phyloP scores from a whole-genome alignment of 805 yeast genomes.

The Metschnikowia reukaufii region DNA sequence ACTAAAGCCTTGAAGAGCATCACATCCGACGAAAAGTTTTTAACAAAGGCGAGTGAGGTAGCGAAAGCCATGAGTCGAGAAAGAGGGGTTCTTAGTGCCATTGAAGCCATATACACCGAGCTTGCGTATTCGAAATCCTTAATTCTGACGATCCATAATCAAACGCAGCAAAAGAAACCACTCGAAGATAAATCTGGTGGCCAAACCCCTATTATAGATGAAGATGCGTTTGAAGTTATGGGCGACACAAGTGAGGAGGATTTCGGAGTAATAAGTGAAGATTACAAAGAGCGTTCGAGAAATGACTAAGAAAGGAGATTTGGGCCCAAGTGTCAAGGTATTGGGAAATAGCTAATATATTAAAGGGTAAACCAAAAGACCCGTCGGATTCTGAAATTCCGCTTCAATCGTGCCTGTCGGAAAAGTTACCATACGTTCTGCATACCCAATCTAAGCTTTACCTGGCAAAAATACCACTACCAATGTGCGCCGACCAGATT shows the following conservation, averaged over 20 bases:
- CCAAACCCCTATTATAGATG: slow-evolving; percentile 29
- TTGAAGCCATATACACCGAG: slow-evolving; percentile 74
- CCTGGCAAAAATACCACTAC: too few species aligned
- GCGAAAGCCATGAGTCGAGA: slow-evolving; percentile 69
- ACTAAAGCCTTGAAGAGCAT: slow-evolving; percentile 69
- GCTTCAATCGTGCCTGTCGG: too few species aligned
- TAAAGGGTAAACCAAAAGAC: too few species aligned
- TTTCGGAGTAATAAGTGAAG: neutral
- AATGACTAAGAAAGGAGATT: neutral
- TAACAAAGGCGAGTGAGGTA: slow-evolving; percentile 61
- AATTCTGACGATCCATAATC: slow-evolving; percentile 46
- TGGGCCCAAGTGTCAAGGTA: neutral
- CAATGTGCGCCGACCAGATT: too few species aligned
- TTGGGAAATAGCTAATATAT: too few species aligned
- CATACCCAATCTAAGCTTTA: too few species aligned
- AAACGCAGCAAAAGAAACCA: slow-evolving; percentile 27
- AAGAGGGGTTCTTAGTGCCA: slow-evolving; percentile 76
- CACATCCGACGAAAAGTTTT: slow-evolving; percentile 63
- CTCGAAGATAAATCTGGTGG: slow-evolving; percentile 26
- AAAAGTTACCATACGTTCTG: too few species aligned
- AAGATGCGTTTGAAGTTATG: slow-evolving; percentile 14
- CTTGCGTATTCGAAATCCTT: slow-evolving; percentile 71
- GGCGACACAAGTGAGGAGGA: slow-evolving; percentile 1
- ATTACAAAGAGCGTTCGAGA: neutral
- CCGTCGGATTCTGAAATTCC: too few species aligned